Conservation (phyloP, 345 rosid species). For the Moringa oleifera region DNA sequence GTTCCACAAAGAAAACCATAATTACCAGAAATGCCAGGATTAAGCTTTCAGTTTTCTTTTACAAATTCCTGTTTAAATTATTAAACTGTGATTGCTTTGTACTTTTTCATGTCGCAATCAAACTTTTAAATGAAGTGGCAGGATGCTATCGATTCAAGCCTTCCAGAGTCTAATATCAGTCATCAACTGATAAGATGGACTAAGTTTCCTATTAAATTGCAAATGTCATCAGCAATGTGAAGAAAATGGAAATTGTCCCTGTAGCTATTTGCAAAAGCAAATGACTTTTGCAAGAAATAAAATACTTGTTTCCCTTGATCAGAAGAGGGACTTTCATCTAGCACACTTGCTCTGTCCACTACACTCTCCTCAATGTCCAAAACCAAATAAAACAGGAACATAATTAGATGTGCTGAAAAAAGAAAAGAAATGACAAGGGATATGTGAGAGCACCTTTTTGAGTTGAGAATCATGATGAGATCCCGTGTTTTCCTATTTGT, state of each 20-base stretch:
- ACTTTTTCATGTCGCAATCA: too few relatives aligned
- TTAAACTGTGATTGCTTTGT: too few relatives aligned
- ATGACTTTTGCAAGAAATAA: not conserved
- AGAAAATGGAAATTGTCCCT: too few relatives aligned
- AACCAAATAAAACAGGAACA: not conserved
- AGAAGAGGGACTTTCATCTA: conserved; percentile 2
- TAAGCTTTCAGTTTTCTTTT: too few relatives aligned
- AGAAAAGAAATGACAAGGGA: not conserved
- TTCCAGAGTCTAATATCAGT: too few relatives aligned
- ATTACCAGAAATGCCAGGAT: too few relatives aligned
- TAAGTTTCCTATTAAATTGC: not conserved
- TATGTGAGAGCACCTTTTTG: conserved; percentile 58
- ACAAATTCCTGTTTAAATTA: too few relatives aligned
- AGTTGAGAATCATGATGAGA: conserved; percentile 88
- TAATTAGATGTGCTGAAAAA: not conserved
- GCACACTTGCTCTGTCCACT: conserved; percentile 1
- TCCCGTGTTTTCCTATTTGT: conserved; percentile 83
- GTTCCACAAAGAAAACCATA: too few relatives aligned
- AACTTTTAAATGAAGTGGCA: not conserved
- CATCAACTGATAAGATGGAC: too few relatives aligned
- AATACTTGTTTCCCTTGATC: not conserved
- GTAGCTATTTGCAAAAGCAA: not conserved
- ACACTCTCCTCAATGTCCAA: not conserved
- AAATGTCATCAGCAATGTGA: not conserved
- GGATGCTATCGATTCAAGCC: not conserved